A percentile compares a stretch with the other conserved stretches of the same genome.
These are phyloP conservation scores for Stagonosporopsis cucurbitacearum DNA, from an alignment of 2,329 filamentous ascomycete genomes.

Conservation along the genomic window DNA sequence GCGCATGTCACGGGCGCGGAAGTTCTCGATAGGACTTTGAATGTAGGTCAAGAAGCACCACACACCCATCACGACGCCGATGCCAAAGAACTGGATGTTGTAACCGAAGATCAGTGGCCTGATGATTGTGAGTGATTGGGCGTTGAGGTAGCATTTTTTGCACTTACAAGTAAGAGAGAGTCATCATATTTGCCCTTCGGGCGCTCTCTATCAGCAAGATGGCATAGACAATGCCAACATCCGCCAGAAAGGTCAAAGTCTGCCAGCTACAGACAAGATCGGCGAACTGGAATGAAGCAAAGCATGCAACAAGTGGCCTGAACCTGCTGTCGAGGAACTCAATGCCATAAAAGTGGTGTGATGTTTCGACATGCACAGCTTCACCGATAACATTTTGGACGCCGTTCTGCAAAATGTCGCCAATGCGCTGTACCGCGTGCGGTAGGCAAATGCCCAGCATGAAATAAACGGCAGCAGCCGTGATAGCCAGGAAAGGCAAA, in stretches of 20 bases:
- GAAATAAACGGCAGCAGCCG: conserved; percentile 11
- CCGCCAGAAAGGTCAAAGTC: conserved; percentile 19
- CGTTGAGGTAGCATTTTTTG: neutral
- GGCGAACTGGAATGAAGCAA: conserved; percentile 22
- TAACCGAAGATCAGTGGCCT: conserved; percentile 22
- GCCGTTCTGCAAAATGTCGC: conserved; percentile 11
- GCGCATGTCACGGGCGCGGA: conserved; percentile 21
- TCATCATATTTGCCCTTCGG: conserved; percentile 19
- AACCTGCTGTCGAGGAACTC: conserved; percentile 22
- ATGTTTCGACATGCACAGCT: conserved; percentile 4
- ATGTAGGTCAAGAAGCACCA: conserved; percentile 23
- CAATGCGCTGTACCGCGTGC: neutral
- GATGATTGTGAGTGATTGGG: neutral
- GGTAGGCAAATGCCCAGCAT: conserved; percentile 15
- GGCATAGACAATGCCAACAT: conserved; percentile 16
- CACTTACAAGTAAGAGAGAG: conserved; percentile 16
- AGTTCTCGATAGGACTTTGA: conserved; percentile 22
- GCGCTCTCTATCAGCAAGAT: conserved; percentile 24
- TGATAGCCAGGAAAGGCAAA: conserved; percentile 18
- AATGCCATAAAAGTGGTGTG: conserved; percentile 18
- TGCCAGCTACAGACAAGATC: conserved; percentile 22
- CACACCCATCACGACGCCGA: conserved; percentile 17
- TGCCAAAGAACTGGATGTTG: conserved; percentile 20
- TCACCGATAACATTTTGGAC: conserved; percentile 16
- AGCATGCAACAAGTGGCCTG: conserved; percentile 14